phyloP scores from a whole-genome alignment of 441 rosid species.

The Hura crepitans region DNA sequence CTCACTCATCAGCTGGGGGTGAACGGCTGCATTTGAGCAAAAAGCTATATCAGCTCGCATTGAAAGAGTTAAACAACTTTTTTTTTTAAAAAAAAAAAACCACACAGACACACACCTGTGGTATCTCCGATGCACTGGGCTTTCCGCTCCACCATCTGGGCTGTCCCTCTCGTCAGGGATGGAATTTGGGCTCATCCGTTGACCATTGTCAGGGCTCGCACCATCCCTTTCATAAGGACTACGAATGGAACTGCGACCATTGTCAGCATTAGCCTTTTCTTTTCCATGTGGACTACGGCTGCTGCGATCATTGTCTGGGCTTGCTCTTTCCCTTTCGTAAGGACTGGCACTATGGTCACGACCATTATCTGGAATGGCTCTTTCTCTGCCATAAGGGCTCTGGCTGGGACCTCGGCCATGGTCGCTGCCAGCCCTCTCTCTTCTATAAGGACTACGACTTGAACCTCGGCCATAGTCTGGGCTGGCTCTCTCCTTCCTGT shows the following conservation, averaged over 20 bases:
- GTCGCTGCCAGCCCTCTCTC: slow-evolving; percentile 49
- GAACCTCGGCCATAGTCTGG: slow-evolving; percentile 46
- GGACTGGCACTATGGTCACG: slow-evolving; percentile 47
- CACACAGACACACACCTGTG: slow-evolving; percentile 47
- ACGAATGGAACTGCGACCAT: slow-evolving; percentile 33
- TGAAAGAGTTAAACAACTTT: too few relatives aligned
- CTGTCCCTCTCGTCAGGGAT: slow-evolving; percentile 31
- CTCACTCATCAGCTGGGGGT: slow-evolving; percentile 50
- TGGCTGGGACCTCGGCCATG: slow-evolving; percentile 36
- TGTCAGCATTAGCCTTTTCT: slow-evolving; percentile 34
- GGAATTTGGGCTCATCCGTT: slow-evolving; percentile 42
- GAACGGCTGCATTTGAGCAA: slow-evolving; percentile 37
- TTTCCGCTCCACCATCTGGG: slow-evolving; percentile 40
- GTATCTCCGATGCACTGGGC: slow-evolving; percentile 61
- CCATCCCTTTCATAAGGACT: slow-evolving; percentile 43
- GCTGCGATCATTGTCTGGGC: slow-evolving; percentile 34
- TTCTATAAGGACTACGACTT: slow-evolving; percentile 45
- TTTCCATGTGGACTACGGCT: slow-evolving; percentile 40
- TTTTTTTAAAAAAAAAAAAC: too few relatives aligned
- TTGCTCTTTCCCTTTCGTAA: slow-evolving; percentile 30
- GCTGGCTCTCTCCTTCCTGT: slow-evolving; percentile 46
- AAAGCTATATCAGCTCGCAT: not conserved
- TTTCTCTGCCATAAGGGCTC: slow-evolving; percentile 45
- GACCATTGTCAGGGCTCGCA: slow-evolving; percentile 34
- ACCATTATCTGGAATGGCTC: slow-evolving; percentile 40